Evolutionary conservation across 140 eudicot species (phyloP).

Genomic region (Cichorium intybus): DNA sequence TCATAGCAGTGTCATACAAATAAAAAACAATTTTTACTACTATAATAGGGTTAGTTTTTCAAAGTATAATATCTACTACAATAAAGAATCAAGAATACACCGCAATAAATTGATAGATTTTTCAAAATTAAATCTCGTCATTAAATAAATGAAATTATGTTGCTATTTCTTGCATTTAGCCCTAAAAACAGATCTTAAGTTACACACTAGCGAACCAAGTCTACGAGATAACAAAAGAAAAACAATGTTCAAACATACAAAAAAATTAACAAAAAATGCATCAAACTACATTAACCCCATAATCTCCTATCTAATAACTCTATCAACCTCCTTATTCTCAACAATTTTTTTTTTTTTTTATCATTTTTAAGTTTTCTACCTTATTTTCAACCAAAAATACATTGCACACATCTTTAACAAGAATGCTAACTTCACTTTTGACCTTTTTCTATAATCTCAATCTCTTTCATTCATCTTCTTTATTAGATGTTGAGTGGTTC

Average conservation of each 20-base stretch:
- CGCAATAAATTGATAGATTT: neutral
- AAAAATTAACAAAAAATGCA: neutral
- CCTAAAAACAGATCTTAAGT: neutral
- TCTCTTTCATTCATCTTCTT: neutral
- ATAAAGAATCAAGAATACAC: neutral
- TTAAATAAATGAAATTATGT: too few species aligned
- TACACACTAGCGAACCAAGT: neutral
- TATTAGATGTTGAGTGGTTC: conserved; percentile 29
- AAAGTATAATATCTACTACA: too few species aligned
- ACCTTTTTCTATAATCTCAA: conserved; percentile 13
- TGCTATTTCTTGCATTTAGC: neutral
- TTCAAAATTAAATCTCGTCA: neutral
- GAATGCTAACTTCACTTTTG: conserved; percentile 5
- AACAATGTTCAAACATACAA: conserved; percentile 16
- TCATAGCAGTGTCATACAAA: neutral
- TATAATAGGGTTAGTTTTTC: too few species aligned
- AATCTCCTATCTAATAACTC: conserved; percentile 12
- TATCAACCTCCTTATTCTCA: conserved; percentile 13
- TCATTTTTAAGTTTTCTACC: neutral
- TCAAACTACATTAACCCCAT: conserved; percentile 7
- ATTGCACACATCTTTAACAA: conserved; percentile 9
- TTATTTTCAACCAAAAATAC: conserved; percentile 4
- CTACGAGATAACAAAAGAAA: neutral
- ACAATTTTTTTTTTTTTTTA: too few species aligned
- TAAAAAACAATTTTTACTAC: neutral